phyloP scores from a whole-genome alignment of 495 filamentous ascomycete genomes.

The Aspergillus bertholletiae region DNA sequence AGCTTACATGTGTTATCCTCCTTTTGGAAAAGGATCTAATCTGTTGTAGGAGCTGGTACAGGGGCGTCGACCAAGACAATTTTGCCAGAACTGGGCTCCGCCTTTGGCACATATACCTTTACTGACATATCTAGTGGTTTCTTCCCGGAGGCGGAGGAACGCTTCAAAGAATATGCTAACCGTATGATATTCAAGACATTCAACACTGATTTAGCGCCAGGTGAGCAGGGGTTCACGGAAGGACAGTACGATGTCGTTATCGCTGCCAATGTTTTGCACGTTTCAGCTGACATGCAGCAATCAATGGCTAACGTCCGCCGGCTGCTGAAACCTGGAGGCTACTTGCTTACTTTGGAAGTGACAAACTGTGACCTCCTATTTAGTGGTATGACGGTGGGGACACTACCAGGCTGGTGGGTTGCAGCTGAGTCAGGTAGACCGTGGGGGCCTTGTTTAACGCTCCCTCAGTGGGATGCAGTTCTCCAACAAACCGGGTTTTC shows the following conservation, averaged over 20 bases:
- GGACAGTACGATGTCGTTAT: neutral
- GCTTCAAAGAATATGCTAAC: neutral
- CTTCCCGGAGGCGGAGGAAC: conserved; percentile 2
- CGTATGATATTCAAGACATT: neutral
- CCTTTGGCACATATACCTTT: conserved; percentile 30
- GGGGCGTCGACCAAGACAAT: neutral
- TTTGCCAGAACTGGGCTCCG: neutral
- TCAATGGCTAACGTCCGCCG: neutral
- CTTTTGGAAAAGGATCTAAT: neutral
- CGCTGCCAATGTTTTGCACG: neutral
- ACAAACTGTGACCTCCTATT: neutral
- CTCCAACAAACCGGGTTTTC: neutral
- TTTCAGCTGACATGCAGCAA: neutral
- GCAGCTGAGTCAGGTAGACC: neutral
- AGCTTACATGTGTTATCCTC: too few species aligned
- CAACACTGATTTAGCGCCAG: neutral
- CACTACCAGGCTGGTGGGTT: conserved; percentile 26
- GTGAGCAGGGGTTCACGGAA: neutral
- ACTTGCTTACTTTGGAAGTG: neutral
- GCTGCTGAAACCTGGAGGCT: neutral
- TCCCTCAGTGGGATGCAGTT: conserved; percentile 31
- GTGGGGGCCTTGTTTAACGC: neutral
- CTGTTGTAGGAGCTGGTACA: neutral
- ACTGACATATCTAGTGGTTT: conserved; percentile 12
- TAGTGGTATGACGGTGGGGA: conserved; percentile 8